Conservation (phyloP, 257 asterid genomes). For the Phtheirospermum japonicum region DNA sequence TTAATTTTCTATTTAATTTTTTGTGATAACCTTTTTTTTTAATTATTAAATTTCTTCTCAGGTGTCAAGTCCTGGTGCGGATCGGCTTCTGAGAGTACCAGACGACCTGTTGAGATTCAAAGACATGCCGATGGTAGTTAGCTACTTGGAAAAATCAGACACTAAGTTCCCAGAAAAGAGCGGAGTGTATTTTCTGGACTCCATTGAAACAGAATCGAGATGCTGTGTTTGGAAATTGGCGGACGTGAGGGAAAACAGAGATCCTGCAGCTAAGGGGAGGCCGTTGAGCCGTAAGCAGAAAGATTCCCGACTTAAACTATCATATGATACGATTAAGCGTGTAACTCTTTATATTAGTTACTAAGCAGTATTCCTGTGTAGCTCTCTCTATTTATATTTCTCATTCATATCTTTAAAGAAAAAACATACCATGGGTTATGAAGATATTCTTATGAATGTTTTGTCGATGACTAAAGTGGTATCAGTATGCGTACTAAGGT, state of each 20-base stretch:
- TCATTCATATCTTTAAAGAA: not conserved
- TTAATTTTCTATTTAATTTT: no score
- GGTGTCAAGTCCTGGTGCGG: slow-evolving; percentile 95
- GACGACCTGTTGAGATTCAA: slow-evolving; percentile 75
- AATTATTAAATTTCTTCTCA: slow-evolving; percentile 5
- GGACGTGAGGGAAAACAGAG: slow-evolving; percentile 86
- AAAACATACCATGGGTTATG: slow-evolving; percentile 8
- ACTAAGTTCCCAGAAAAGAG: slow-evolving; percentile 39
- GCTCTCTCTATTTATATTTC: not conserved
- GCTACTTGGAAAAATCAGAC: slow-evolving; percentile 45
- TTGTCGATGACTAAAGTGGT: not conserved
- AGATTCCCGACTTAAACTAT: slow-evolving; percentile 58
- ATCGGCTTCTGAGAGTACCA: slow-evolving; percentile 77
- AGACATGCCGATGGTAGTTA: slow-evolving; percentile 72
- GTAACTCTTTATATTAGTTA: slow-evolving; percentile 49
- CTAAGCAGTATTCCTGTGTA: slow-evolving; percentile 17
- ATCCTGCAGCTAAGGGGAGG: slow-evolving; percentile 76
- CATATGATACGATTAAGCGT: slow-evolving; percentile 43
- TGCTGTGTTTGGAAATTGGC: slow-evolving; percentile 83
- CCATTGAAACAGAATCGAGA: slow-evolving; percentile 55
- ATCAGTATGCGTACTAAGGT: no score
- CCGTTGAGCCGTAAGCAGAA: slow-evolving; percentile 78
- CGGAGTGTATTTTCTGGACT: slow-evolving; percentile 59
- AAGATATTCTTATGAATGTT: slow-evolving; percentile 3
- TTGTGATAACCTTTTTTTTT: no score